phyloP scores from a whole-genome alignment of 305 asterid genomes.

The Fraxinus xanthoxyloides region DNA sequence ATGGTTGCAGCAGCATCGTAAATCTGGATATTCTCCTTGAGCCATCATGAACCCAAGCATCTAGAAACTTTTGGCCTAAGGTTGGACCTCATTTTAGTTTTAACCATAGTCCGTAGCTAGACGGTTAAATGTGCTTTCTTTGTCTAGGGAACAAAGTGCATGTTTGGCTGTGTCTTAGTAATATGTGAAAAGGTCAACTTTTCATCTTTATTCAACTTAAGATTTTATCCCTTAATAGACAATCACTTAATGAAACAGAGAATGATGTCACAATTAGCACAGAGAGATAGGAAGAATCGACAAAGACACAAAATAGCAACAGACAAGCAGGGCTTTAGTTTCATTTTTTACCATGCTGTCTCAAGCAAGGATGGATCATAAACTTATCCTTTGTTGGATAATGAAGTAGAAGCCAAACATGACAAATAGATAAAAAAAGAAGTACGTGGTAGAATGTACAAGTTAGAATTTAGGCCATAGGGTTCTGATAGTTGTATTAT shows the following conservation, averaged over 20 bases:
- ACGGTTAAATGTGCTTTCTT: neutral
- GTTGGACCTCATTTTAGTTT: conserved; percentile 34
- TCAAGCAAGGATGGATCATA: neutral
- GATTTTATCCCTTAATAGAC: no score
- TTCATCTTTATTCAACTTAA: no score
- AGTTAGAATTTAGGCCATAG: neutral
- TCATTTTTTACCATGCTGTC: neutral
- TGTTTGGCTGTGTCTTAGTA: neutral
- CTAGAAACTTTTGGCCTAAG: conserved; percentile 99
- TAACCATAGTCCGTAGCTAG: neutral
- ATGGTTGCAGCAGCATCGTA: conserved; percentile 73
- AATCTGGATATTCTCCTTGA: conserved; percentile 91
- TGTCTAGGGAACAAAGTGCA: neutral
- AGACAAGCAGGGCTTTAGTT: conserved; percentile 37
- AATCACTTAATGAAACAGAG: no score
- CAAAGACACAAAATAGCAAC: conserved; percentile 36
- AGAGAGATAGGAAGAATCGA: conserved; percentile 25
- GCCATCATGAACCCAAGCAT: conserved; percentile 92
- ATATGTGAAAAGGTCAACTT: neutral
- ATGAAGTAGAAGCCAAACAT: neutral
- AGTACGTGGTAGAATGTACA: neutral
- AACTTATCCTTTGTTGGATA: no score
- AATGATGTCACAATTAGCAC: neutral
- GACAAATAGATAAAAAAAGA: neutral
- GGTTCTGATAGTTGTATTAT: neutral